Conservation (phyloP, 129 eudicot genomes). For the Helianthus tuberosus region DNA sequence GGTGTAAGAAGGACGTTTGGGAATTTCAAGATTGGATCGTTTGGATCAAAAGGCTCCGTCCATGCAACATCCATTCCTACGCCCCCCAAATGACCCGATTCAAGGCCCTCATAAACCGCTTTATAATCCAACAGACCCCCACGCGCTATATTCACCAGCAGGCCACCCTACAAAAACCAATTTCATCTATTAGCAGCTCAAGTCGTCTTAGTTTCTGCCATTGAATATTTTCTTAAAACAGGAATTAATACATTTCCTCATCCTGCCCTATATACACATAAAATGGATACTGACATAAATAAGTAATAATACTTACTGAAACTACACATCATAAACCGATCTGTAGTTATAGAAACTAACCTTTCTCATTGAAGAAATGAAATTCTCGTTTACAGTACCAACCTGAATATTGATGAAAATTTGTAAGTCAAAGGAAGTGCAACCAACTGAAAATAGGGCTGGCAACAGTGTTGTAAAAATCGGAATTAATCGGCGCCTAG, state of each 20-base stretch:
- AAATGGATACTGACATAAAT: not conserved
- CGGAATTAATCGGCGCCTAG: too few relatives aligned
- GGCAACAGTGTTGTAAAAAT: too few relatives aligned
- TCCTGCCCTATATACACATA: not conserved
- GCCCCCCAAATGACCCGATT: slow-evolving; percentile 91
- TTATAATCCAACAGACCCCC: slow-evolving; percentile 91
- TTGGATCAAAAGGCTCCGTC: slow-evolving; percentile 90
- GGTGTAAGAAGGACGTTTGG: slow-evolving; percentile 88
- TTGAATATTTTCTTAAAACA: not conserved
- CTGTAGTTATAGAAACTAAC: slow-evolving; percentile 37
- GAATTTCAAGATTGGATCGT: slow-evolving; percentile 69
- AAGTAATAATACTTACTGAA: not conserved
- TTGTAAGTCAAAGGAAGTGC: slow-evolving; percentile 9
- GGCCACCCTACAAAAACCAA: slow-evolving; percentile 55
- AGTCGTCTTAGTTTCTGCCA: not conserved
- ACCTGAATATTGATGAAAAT: slow-evolving; percentile 52
- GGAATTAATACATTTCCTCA: not conserved
- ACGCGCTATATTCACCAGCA: slow-evolving; percentile 76
- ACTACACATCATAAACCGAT: slow-evolving; percentile 19
- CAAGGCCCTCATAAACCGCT: slow-evolving; percentile 54
- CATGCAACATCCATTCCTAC: slow-evolving; percentile 95
- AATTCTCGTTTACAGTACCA: slow-evolving; percentile 59
- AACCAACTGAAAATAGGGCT: not conserved
- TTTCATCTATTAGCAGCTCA: not conserved
- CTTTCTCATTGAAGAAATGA: slow-evolving; percentile 83